Conservation (phyloP, 768 basidiomycete species). For the Termitomyces sp. region DNA sequence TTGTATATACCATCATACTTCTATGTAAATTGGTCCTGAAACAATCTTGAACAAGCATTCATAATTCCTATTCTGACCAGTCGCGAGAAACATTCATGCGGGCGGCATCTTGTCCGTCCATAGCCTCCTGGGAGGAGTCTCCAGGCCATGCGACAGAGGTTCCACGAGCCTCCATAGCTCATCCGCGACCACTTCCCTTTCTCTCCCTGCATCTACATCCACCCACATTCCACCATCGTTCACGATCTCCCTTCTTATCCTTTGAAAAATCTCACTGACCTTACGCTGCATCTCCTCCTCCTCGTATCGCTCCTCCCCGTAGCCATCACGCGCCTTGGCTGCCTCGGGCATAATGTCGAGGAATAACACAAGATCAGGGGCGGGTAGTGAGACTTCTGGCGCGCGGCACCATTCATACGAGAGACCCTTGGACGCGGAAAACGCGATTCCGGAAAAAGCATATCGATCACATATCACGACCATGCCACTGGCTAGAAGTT, state of each 20-base stretch:
- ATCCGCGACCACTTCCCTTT: slow-evolving; percentile 40
- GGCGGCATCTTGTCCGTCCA: slow-evolving; percentile 33
- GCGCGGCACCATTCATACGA: slow-evolving; percentile 79
- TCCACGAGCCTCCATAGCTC: slow-evolving; percentile 51
- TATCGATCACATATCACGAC: slow-evolving; percentile 89
- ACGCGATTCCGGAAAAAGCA: slow-evolving; percentile 94
- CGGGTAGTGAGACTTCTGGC: slow-evolving; percentile 84
- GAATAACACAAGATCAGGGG: slow-evolving; percentile 85
- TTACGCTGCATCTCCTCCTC: slow-evolving; percentile 65
- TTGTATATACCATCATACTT: not conserved
- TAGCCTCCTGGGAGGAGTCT: slow-evolving; percentile 38
- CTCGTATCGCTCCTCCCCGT: slow-evolving; percentile 87
- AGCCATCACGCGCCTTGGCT: slow-evolving; percentile 69
- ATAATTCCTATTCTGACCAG: not conserved
- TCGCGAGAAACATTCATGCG: not conserved
- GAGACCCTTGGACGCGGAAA: slow-evolving; percentile 66
- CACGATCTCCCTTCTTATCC: slow-evolving; percentile 48
- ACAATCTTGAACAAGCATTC: not conserved
- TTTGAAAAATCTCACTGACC: slow-evolving; percentile 55
- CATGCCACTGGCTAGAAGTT: slow-evolving; percentile 54
- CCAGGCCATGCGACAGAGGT: slow-evolving; percentile 32
- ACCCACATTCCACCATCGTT: slow-evolving; percentile 37
- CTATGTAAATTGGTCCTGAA: not conserved
- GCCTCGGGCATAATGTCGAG: slow-evolving; percentile 72
- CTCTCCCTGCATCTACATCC: slow-evolving; percentile 51